phyloP scores from a whole-genome alignment of 805 yeast species.

The Tetrapisispora fleetii region DNA sequence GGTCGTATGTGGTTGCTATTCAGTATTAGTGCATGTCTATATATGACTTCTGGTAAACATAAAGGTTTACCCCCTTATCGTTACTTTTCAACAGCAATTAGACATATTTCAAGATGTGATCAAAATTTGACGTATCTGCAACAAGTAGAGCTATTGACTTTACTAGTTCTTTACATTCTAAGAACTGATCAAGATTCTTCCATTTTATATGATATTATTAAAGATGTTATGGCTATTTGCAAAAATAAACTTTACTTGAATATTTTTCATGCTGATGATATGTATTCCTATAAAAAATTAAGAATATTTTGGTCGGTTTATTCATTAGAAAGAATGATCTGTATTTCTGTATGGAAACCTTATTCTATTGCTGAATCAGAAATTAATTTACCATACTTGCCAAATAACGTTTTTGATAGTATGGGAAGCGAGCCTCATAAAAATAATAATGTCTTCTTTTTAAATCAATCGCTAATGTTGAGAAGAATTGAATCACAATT shows the following conservation, averaged over 20 bases:
- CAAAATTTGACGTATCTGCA: constrained; percentile 33
- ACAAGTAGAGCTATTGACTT: constrained; percentile 42
- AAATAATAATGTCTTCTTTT: constrained; percentile 34
- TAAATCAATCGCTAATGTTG: constrained; percentile 47
- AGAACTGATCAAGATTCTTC: constrained; percentile 53
- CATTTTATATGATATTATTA: constrained; percentile 42
- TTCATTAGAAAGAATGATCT: constrained; percentile 47
- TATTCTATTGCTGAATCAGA: constrained; percentile 41
- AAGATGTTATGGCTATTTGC: constrained; percentile 42
- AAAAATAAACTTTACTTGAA: constrained; percentile 21
- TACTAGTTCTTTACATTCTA: constrained; percentile 45
- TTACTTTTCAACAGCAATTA: constrained; percentile 49
- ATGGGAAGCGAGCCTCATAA: background rate
- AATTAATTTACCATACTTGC: constrained; percentile 39
- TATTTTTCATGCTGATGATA: constrained; percentile 18
- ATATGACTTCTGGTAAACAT: constrained; percentile 47
- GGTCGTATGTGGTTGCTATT: constrained; percentile 48
- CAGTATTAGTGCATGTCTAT: constrained; percentile 42
- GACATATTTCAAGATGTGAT: constrained; percentile 42
- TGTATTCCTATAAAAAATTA: constrained; percentile 32
- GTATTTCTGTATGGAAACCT: constrained; percentile 54
- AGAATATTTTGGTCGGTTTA: constrained; percentile 58
- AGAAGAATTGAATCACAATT: constrained; percentile 52
- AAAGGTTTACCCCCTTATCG: constrained; percentile 44
- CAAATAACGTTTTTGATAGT: background rate